Conservation (phyloP, 179 eudicot species). For the Pouteria campechiana region DNA sequence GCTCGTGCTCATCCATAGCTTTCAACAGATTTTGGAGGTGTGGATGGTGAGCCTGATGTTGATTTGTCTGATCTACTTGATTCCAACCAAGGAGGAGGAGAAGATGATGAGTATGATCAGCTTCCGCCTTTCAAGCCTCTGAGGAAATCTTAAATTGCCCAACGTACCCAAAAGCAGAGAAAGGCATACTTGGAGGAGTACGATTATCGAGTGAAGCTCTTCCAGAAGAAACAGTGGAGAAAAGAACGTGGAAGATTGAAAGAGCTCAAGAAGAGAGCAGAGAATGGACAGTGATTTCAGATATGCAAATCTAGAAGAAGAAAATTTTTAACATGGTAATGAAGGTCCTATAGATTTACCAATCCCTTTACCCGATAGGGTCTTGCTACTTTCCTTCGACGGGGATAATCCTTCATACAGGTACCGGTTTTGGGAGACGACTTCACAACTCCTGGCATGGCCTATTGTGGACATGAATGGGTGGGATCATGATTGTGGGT, state of each 20-base stretch:
- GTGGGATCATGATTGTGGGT: constrained; percentile 99
- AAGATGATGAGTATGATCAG: constrained; percentile 92
- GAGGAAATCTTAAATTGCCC: constrained; percentile 56
- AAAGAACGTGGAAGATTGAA: constrained; percentile 81
- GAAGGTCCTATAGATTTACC: constrained; percentile 86
- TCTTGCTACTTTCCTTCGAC: constrained; percentile 81
- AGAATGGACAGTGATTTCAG: no score
- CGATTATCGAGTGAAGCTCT: constrained; percentile 88
- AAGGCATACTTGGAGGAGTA: constrained; percentile 91
- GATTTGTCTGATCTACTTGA: constrained; percentile 78
- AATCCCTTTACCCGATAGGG: constrained; percentile 97
- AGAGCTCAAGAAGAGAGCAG: constrained; percentile 59
- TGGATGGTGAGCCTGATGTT: constrained; percentile 72
- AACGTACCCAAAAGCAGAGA: constrained; percentile 65
- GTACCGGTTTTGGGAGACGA: constrained; percentile 86
- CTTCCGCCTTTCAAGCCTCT: constrained; percentile 96
- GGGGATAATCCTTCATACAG: constrained; percentile 81
- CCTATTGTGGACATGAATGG: constrained; percentile 92
- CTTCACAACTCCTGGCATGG: constrained; percentile 82
- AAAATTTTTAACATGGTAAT: constrained; percentile 51
- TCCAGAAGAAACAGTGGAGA: constrained; percentile 88
- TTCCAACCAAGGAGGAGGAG: constrained; percentile 66
- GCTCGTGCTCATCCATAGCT: constrained; percentile 87
- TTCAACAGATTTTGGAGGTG: constrained; percentile 68
- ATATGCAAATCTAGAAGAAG: no score